phyloP scores from a whole-genome alignment of 768 basidiomycete genomes.

The Boletus subparvulus region DNA sequence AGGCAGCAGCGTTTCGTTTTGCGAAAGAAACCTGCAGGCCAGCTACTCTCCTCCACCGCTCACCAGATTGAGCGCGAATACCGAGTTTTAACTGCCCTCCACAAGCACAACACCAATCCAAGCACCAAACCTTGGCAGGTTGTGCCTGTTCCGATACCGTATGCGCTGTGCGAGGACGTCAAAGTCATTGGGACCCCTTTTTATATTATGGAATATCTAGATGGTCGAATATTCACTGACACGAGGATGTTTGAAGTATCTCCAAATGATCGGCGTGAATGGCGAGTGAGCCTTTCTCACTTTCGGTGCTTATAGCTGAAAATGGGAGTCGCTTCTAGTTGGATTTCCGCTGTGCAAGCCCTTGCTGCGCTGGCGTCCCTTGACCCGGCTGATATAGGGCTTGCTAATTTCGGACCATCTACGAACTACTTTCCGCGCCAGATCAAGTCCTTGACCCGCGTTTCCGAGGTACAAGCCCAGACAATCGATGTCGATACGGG shows the following conservation, averaged over 20 bases:
- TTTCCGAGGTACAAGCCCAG: slow-evolving; percentile 77
- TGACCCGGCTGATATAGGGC: slow-evolving; percentile 61
- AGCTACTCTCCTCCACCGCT: slow-evolving; percentile 85
- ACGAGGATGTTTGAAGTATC: slow-evolving; percentile 68
- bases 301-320: neutral
- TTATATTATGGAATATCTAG: slow-evolving; percentile 95
- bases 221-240: slow-evolving; percentile 93
- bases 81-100: slow-evolving; percentile 72
- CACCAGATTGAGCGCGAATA: slow-evolving; percentile 97
- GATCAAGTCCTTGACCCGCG: slow-evolving; percentile 81
- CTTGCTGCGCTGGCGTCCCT: slow-evolving; percentile 70
- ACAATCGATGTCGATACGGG: slow-evolving; percentile 65
- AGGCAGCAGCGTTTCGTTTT: slow-evolving; percentile 73
- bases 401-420: slow-evolving; percentile 67
- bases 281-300: slow-evolving; percentile 45
- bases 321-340: slow-evolving; percentile 43
- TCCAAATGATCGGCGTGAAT: slow-evolving; percentile 62
- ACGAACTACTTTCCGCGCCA: slow-evolving; percentile 91
- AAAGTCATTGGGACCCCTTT: slow-evolving; percentile 84
- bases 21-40: slow-evolving; percentile 89
- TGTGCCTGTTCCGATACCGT: slow-evolving; percentile 86
- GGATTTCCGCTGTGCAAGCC: slow-evolving; percentile 72
- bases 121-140: slow-evolving; percentile 47
- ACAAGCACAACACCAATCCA: slow-evolving; percentile 62
- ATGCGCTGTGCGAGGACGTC: slow-evolving; percentile 77